These are phyloP conservation scores for Pseudogymnoascus destructans DNA, from an alignment of 2,329 filamentous ascomycete genomes.

Conservation along the genomic window DNA sequence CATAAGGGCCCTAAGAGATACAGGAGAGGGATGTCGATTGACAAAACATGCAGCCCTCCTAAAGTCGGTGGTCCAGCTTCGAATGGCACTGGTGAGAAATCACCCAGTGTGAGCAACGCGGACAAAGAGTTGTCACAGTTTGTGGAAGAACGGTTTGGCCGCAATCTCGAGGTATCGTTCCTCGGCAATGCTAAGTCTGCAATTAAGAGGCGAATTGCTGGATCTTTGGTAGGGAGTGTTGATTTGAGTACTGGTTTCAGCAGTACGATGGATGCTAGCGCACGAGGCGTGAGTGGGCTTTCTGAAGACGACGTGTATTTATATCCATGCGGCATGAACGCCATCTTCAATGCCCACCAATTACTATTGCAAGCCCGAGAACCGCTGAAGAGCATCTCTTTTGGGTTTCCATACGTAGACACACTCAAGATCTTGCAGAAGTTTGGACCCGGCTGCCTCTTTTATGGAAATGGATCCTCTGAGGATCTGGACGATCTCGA, in stretches of 20 bases:
- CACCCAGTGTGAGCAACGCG: conserved; percentile 18
- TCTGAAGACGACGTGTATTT: conserved; percentile 81
- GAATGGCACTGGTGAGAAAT: conserved; percentile 5
- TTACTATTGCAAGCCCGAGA: conserved; percentile 53
- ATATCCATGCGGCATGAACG: conserved; percentile 84
- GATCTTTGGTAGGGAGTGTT: conserved; percentile 60
- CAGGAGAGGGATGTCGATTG: conserved; percentile 47
- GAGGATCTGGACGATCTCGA: conserved; percentile 79
- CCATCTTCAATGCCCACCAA: conserved; percentile 81
- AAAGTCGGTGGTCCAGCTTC: conserved; percentile 16
- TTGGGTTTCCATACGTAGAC: conserved; percentile 96
- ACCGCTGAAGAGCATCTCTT: conserved; percentile 65
- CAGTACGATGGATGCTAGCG: conserved; percentile 35
- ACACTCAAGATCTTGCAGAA: conserved; percentile 92
- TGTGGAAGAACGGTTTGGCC: conserved; percentile 85
- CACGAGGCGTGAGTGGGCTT: conserved; percentile 48
- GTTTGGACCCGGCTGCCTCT: conserved; percentile 77
- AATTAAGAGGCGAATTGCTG: conserved; percentile 76
- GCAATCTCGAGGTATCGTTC: conserved; percentile 72
- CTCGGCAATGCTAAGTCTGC: conserved; percentile 74
- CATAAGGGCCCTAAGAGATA: conserved; percentile 69
- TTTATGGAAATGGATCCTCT: conserved; percentile 70
- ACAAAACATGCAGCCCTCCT: conserved; percentile 24
- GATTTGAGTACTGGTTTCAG: conserved; percentile 48
- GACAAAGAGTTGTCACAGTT: conserved; percentile 60